Percentiles rank a stretch among this genome's conserved stretches.
Evolutionary conservation across 352 stramenopile genomes (phyloP).

Genomic region (Pythium aristosporum): DNA sequence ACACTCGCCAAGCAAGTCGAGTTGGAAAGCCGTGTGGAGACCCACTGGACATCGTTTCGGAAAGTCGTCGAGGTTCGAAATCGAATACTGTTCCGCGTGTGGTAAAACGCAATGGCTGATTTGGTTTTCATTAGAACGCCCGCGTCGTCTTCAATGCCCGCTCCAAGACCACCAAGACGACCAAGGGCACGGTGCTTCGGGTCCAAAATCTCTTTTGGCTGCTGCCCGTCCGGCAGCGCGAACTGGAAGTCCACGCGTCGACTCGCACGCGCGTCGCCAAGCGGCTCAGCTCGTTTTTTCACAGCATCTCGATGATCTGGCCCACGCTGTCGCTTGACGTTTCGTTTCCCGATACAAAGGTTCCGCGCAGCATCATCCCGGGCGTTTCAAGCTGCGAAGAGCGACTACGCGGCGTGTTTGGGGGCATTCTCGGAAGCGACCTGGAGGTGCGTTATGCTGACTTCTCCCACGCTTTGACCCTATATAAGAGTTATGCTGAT

Average conservation of each 20-base stretch:
- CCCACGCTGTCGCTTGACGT: constrained; percentile 60
- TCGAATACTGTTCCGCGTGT: no score
- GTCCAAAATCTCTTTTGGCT: constrained; percentile 57
- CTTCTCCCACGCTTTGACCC: background rate
- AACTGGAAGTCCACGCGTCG: constrained; percentile 38
- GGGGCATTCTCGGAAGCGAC: constrained; percentile 15
- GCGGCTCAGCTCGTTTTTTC: constrained; percentile 47
- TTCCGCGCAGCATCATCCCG: constrained; percentile 8
- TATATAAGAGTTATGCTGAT: background rate
- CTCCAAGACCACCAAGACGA: constrained; percentile 24
- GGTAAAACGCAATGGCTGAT: background rate
- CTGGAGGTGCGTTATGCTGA: constrained; percentile 12
- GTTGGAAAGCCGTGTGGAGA: constrained; percentile 57
- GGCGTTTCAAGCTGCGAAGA: constrained; percentile 15
- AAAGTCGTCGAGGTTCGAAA: constrained; percentile 39
- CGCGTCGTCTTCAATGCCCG: constrained; percentile 56
- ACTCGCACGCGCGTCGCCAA: constrained; percentile 37
- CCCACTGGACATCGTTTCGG: constrained; percentile 57
- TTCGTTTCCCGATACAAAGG: constrained; percentile 36
- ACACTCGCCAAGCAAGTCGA: constrained; percentile 46
- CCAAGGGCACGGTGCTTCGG: constrained; percentile 47
- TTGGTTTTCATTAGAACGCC: constrained; percentile 35
- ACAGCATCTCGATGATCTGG: constrained; percentile 72
- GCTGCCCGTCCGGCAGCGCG: constrained; percentile 54
- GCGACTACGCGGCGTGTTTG: constrained; percentile 18